These are phyloP conservation scores for Diddensiella santjacobensis DNA, from an alignment of 805 yeast genomes.

Conservation along the genomic window DNA sequence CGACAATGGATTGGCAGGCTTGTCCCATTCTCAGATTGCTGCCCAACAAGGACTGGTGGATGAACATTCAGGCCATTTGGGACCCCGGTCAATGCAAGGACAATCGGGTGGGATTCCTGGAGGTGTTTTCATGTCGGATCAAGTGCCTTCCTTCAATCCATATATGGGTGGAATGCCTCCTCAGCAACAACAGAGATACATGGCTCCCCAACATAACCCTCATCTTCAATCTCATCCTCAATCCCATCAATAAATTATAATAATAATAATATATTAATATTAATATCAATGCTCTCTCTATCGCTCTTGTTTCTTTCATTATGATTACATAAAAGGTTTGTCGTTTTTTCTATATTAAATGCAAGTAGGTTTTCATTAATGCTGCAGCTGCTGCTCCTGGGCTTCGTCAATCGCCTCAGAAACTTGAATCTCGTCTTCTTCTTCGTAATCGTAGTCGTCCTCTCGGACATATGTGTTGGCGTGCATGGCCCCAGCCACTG, in stretches of 20 bases:
- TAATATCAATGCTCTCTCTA: not conserved
- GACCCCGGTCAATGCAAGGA: constrained; percentile 20
- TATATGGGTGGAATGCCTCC: constrained; percentile 41
- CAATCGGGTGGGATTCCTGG: constrained; percentile 20
- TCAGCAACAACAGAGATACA: constrained; percentile 29
- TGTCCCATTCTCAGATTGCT: constrained; percentile 10
- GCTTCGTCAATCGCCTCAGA: not conserved
- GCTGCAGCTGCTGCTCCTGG: not conserved
- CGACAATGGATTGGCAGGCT: constrained; percentile 10
- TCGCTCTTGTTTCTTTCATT: no score
- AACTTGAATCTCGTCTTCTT: constrained; percentile 2
- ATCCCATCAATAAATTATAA: constrained; percentile 6
- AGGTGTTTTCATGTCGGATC: constrained; percentile 37
- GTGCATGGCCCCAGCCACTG: constrained; percentile 17
- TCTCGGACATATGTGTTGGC: constrained; percentile 29
- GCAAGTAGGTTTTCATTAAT: no score
- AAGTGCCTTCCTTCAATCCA: constrained; percentile 57
- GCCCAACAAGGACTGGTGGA: constrained; percentile 20
- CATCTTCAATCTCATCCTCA: constrained; percentile 22
- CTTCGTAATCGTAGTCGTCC: constrained; percentile 24
- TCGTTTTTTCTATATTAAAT: no score
- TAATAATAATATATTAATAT: not conserved
- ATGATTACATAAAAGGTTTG: no score
- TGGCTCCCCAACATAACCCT: constrained; percentile 24
- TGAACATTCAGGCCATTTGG: constrained; percentile 21